These are phyloP conservation scores for Rhododendron williamsianum DNA, from an alignment of 148 eudicot genomes.

Conservation along the genomic window DNA sequence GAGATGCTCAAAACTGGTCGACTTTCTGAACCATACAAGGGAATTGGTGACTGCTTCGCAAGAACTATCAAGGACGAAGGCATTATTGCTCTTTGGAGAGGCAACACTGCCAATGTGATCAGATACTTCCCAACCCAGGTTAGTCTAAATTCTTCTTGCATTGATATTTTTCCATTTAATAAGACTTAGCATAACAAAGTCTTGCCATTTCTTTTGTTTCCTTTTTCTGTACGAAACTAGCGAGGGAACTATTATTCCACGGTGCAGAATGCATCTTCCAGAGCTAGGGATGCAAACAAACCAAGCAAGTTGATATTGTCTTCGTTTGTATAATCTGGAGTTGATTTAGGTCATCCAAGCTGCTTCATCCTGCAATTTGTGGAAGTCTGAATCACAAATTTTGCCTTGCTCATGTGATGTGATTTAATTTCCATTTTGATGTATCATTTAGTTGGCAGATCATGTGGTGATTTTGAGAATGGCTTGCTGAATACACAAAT, in stretches of 20 bases:
- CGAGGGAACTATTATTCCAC: background rate
- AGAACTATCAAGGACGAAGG: constrained; percentile 78
- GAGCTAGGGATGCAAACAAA: background rate
- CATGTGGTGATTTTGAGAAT: background rate
- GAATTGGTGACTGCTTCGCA: constrained; percentile 61
- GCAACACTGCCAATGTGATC: constrained; percentile 77
- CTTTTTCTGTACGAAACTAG: background rate
- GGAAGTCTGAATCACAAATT: background rate
- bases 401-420: background rate
- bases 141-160: background rate
- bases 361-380: background rate
- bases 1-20: constrained; percentile 75
- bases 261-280: background rate
- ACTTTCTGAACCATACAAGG: constrained; percentile 67
- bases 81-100: constrained; percentile 60
- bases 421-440: background rate
- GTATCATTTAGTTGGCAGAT: background rate
- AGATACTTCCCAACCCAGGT: constrained; percentile 94
- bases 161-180: background rate
- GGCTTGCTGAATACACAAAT: background rate
- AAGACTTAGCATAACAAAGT: background rate
- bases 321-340: background rate
- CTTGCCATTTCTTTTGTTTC: background rate
- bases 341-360: background rate
- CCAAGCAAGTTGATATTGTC: background rate